Conservation (phyloP, 441 rosid species). For the Gossypium davidsonii region DNA sequence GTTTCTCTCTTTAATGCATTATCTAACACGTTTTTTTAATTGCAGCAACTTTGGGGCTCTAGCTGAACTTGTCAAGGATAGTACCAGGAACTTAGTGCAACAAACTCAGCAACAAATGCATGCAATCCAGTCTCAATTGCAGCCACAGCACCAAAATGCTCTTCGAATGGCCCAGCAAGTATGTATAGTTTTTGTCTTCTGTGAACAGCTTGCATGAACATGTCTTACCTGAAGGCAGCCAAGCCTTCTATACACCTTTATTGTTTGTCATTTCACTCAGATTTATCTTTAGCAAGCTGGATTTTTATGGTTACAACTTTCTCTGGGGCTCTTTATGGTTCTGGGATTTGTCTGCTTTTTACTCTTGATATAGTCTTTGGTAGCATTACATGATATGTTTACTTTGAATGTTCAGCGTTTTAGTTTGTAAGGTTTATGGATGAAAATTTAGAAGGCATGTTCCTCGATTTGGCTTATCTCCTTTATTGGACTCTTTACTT, state of each 20-base stretch:
- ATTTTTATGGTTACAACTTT: background rate
- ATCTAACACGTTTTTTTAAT: conserved; percentile 1
- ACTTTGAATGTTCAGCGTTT: background rate
- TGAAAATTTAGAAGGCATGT: background rate
- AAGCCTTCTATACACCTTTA: background rate
- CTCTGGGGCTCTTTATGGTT: background rate
- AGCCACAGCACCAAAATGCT: conserved; percentile 59
- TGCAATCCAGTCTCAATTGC: conserved; percentile 59
- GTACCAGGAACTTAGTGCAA: conserved; percentile 40
- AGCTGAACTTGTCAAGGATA: conserved; percentile 71
- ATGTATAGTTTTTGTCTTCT: conserved; percentile 14
- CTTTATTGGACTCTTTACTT: background rate
- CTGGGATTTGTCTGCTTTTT: background rate
- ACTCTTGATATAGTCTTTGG: background rate
- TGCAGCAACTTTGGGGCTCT: conserved; percentile 56
- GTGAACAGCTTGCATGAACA: background rate
- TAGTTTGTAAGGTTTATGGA: background rate
- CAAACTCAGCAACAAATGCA: conserved; percentile 60
- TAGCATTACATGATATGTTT: background rate
- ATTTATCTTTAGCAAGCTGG: background rate
- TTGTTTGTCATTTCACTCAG: background rate
- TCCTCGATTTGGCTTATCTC: background rate
- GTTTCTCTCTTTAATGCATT: background rate
- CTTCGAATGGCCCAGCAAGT: conserved; percentile 70
- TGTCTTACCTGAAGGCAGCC: background rate